A percentile compares a stretch with the other conserved stretches of the same genome.
Evolutionary conservation across 768 basidiomycete genomes (phyloP).

Genomic region (Termitomyces sp.): DNA sequence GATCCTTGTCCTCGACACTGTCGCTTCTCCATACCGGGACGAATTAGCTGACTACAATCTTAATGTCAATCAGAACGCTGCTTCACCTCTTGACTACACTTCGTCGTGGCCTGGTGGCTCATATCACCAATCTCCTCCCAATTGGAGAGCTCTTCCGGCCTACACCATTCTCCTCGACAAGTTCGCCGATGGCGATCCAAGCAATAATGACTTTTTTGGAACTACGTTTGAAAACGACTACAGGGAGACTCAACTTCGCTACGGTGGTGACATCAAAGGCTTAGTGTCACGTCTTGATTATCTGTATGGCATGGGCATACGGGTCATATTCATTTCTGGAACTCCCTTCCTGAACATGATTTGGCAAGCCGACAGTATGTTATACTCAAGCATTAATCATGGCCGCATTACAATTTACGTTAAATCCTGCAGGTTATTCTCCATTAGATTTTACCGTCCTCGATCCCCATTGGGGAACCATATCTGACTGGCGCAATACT

Average conservation of each 20-base stretch:
- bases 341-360: conserved; percentile 93
- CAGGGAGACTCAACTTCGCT: conserved; percentile 84
- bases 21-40: conserved; percentile 62
- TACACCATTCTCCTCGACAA: conserved; percentile 89
- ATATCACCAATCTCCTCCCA: conserved; percentile 74
- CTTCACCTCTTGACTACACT: conserved; percentile 59
- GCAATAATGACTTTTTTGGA: conserved; percentile 86
- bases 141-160: conserved; percentile 80
- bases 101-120: conserved; percentile 54
- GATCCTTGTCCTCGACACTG: conserved; percentile 30
- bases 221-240: conserved; percentile 80
- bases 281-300: conserved; percentile 76
- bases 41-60: conserved; percentile 71
- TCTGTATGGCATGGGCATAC: conserved; percentile 83
- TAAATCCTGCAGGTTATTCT: conserved; percentile 65
- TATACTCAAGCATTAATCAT: background rate
- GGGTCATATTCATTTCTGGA: conserved; percentile 85
- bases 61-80: conserved; percentile 71
- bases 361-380: conserved; percentile 95
- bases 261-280: conserved; percentile 85
- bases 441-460: conserved; percentile 86
- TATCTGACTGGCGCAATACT: conserved; percentile 70
- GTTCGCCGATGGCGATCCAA: conserved; percentile 89
- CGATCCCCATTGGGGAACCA: conserved; percentile 90
- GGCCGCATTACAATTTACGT: conserved; percentile 3